Conservation (phyloP, 495 filamentous ascomycete species). For the Xylaria scruposa region DNA sequence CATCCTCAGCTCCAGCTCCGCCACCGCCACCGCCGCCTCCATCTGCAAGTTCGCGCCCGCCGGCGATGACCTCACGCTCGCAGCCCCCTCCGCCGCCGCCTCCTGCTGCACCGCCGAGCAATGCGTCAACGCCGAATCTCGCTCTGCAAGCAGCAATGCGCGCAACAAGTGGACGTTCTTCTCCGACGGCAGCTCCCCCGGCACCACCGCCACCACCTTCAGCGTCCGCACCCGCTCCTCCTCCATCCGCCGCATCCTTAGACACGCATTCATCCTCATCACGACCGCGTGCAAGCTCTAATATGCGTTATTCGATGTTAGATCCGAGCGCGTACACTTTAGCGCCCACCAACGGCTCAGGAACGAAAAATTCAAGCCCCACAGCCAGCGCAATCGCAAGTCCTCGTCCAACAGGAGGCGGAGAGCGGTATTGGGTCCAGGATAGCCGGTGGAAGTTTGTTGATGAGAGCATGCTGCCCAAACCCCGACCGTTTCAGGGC, state of each 20-base stretch:
- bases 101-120: slow-evolving; percentile 50
- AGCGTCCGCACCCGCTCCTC: slow-evolving; percentile 41
- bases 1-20: slow-evolving; percentile 57
- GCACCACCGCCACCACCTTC: slow-evolving; percentile 47
- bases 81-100: slow-evolving; percentile 60
- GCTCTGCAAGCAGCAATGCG: slow-evolving; percentile 59
- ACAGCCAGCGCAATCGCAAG: slow-evolving; percentile 41
- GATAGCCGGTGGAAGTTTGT: slow-evolving; percentile 89
- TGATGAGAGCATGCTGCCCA: slow-evolving; percentile 79
- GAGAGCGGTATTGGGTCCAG: slow-evolving; percentile 66
- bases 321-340: slow-evolving; percentile 82
- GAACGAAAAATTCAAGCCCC: slow-evolving; percentile 52
- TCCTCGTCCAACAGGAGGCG: slow-evolving; percentile 43
- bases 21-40: slow-evolving; percentile 47
- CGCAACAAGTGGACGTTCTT: slow-evolving; percentile 51
- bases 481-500: slow-evolving; percentile 79
- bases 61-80: slow-evolving; percentile 53
- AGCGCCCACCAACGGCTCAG: slow-evolving; percentile 49
- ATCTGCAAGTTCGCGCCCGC: slow-evolving; percentile 33
- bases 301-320: slow-evolving; percentile 57
- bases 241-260: slow-evolving; percentile 41
- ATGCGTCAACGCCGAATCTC: slow-evolving; percentile 47
- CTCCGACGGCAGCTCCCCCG: slow-evolving; percentile 51
- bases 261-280: slow-evolving; percentile 34
- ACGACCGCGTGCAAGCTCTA: slow-evolving; percentile 40